A percentile compares a stretch with the other conserved stretches of the same genome.
phyloP scores from a whole-genome alignment of 805 yeast species.

The Kluyveromyces dobzhanskii region DNA sequence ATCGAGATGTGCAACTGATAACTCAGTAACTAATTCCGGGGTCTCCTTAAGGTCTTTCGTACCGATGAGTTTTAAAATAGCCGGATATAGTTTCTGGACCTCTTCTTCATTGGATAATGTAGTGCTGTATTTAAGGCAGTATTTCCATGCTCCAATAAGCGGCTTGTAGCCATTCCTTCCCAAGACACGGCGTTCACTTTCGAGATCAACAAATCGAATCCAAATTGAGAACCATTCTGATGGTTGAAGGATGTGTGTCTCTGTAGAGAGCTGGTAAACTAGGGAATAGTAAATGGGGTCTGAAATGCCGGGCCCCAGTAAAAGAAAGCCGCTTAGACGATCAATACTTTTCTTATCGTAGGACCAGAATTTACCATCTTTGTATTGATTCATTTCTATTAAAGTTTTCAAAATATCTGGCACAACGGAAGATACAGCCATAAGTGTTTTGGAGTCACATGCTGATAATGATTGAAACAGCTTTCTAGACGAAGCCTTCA shows the following conservation, averaged over 20 bases:
- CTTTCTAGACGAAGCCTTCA: slow-evolving; percentile 29
- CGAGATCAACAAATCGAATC: slow-evolving; percentile 19
- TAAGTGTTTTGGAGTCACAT: slow-evolving; percentile 26
- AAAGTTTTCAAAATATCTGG: slow-evolving; percentile 44
- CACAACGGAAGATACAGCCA: slow-evolving; percentile 39
- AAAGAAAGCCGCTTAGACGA: slow-evolving; percentile 39
- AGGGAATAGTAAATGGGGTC: slow-evolving; percentile 39
- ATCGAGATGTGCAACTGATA: slow-evolving; percentile 14
- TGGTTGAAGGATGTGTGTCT: slow-evolving; percentile 14
- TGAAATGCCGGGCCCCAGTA: slow-evolving; percentile 47
- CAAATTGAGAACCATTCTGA: slow-evolving; percentile 25
- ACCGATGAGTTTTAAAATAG: slow-evolving; percentile 9
- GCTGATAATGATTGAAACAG: slow-evolving; percentile 29
- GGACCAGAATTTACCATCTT: slow-evolving; percentile 45
- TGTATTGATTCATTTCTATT: slow-evolving; percentile 35
- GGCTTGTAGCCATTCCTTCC: slow-evolving; percentile 27
- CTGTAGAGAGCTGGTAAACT: slow-evolving; percentile 16
- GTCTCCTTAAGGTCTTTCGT: slow-evolving; percentile 9
- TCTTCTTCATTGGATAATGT: background rate
- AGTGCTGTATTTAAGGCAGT: slow-evolving; percentile 17
- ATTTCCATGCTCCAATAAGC: slow-evolving; percentile 25
- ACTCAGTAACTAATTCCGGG: slow-evolving; percentile 13
- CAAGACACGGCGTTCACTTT: slow-evolving; percentile 23
- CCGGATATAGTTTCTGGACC: slow-evolving; percentile 1
- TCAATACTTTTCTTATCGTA: slow-evolving; percentile 40